phyloP scores from a whole-genome alignment of 1,284 basidiomycete species.

The Sanghuangporus weigelae region DNA sequence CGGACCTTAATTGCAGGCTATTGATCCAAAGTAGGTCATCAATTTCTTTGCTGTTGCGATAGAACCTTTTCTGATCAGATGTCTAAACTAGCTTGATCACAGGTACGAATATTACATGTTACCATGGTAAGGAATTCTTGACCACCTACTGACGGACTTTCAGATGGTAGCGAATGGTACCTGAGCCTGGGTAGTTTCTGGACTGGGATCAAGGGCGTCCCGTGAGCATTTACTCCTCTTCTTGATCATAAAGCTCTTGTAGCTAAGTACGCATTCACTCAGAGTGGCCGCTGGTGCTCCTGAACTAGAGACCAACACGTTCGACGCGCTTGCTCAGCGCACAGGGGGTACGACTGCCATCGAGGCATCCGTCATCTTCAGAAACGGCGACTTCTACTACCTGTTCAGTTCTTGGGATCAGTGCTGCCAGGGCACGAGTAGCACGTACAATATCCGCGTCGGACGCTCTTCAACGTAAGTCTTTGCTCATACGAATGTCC shows the following conservation, averaged over 20 bases:
- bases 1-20: constrained; percentile 33
- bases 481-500: neutral
- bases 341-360: constrained; percentile 19
- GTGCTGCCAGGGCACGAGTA: constrained; percentile 46
- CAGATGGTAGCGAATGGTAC: constrained; percentile 15
- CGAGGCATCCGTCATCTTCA: constrained; percentile 33
- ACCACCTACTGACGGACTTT: neutral
- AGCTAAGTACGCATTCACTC: neutral
- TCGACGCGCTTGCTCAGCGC: constrained; percentile 22
- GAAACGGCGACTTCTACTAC: constrained; percentile 45
- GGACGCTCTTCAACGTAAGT: constrained; percentile 41
- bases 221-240: neutral
- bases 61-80: constrained; percentile 16
- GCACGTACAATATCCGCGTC: constrained; percentile 57
- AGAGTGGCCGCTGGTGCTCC: constrained; percentile 24
- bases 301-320: constrained; percentile 16
- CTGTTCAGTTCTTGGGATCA: constrained; percentile 54
- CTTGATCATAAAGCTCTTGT: constrained; percentile 17
- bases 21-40: constrained; percentile 47
- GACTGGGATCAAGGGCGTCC: constrained; percentile 20
- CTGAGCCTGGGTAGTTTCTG: constrained; percentile 19
- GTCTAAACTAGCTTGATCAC: constrained; percentile 1
- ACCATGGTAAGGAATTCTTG: neutral
- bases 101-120: neutral
- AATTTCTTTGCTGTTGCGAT: neutral